phyloP scores from a whole-genome alignment of 2,329 filamentous ascomycete species.

The Diaporthe australafricana region DNA sequence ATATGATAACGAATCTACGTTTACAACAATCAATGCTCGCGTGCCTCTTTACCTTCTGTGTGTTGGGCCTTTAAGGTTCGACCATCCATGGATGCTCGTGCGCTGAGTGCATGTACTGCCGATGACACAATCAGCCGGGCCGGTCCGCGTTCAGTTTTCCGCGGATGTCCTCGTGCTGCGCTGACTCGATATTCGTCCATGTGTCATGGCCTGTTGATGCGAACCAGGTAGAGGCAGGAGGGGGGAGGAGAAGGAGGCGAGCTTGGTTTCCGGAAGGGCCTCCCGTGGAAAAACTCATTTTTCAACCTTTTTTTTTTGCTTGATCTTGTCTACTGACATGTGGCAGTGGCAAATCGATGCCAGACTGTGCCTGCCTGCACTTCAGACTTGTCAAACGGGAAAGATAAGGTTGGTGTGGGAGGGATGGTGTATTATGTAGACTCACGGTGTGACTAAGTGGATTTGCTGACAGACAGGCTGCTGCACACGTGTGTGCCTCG shows the following conservation, averaged over 20 bases:
- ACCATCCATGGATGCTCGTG: not conserved
- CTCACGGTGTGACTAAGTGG: not conserved
- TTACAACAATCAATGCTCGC: not conserved
- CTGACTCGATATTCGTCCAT: constrained; percentile 5
- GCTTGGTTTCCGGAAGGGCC: not conserved
- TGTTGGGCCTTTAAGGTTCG: not conserved
- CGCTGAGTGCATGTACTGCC: not conserved
- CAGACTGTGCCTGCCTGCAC: not conserved
- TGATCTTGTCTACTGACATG: not conserved
- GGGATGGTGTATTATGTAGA: not conserved
- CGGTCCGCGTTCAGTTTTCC: constrained; percentile 3
- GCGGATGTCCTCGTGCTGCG: not conserved
- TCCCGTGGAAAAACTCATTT: not conserved
- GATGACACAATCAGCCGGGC: not conserved
- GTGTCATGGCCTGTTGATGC: not conserved
- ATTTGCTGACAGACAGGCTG: not conserved
- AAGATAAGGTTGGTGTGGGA: not conserved
- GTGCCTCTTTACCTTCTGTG: not conserved
- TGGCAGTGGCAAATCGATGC: not conserved
- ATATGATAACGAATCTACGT: not conserved
- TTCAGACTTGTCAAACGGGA: not conserved
- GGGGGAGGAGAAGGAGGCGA: not conserved
- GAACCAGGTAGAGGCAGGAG: not conserved
- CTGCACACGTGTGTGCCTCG: not conserved
- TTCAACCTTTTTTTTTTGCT: not conserved